Evolutionary conservation across 225 moss, liverwort and hornwort species (phyloP).

Genomic region (Antitrichia curtipendula): DNA sequence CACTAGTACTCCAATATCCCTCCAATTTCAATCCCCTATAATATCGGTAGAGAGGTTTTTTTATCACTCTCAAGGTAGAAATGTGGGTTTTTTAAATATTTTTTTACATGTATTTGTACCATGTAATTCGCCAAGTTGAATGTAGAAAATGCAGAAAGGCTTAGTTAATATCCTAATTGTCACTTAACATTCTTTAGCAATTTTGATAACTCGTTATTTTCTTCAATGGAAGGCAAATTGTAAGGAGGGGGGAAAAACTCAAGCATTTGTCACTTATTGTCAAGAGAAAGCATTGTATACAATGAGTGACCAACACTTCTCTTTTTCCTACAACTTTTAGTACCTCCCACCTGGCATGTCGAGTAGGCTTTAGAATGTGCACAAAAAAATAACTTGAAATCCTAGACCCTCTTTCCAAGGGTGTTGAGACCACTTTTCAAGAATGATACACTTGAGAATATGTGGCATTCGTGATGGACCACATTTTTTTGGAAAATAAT

Average conservation of each 20-base stretch:
- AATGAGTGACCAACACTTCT: background rate
- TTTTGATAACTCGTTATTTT: background rate
- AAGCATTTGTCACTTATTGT: background rate
- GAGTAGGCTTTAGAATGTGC: no score
- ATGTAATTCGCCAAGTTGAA: background rate
- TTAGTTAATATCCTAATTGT: background rate
- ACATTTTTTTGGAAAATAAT: background rate
- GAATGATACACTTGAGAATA: background rate
- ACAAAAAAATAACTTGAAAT: background rate
- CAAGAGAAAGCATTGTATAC: background rate
- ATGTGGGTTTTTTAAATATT: rapidly evolving
- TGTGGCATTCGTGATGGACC: no score
- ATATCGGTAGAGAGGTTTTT: no score
- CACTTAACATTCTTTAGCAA: background rate
- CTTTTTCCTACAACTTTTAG: background rate
- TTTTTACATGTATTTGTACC: background rate
- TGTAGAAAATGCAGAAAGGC: background rate
- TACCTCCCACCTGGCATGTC: background rate
- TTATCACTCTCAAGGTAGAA: background rate
- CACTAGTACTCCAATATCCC: background rate
- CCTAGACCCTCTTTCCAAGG: background rate
- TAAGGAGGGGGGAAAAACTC: background rate
- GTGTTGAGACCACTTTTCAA: background rate
- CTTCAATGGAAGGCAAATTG: background rate
- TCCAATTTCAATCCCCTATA: background rate